phyloP scores from a whole-genome alignment of 805 yeast genomes.

The Metschnikowia santaceciliae region DNA sequence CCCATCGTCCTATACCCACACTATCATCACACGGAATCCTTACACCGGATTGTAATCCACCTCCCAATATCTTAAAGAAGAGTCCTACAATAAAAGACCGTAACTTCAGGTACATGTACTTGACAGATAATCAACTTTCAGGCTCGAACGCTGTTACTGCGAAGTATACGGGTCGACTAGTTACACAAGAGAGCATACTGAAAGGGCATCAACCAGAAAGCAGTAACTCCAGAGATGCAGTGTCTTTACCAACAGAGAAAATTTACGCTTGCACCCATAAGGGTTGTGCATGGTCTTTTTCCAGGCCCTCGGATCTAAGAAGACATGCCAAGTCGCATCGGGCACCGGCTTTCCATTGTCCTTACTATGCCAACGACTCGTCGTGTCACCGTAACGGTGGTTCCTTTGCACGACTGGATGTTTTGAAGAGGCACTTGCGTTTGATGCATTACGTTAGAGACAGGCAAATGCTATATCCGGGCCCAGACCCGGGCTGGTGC shows the following conservation, averaged over 20 bases:
- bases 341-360: conserved; percentile 66
- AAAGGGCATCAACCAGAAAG: neutral
- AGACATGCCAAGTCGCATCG: conserved; percentile 66
- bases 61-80: neutral
- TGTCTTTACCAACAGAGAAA: conserved; percentile 13
- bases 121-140: neutral
- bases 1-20: neutral
- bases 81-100: neutral
- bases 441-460: conserved; percentile 64
- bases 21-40: neutral
- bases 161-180: neutral
- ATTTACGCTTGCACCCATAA: conserved; percentile 39
- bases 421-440: conserved; percentile 65
- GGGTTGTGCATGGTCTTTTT: conserved; percentile 66
- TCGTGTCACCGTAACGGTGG: conserved; percentile 77
- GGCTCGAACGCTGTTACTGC: neutral
- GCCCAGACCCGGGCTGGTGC: conserved; percentile 62
- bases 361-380: conserved; percentile 64
- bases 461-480: conserved; percentile 26
- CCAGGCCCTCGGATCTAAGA: conserved; percentile 63
- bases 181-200: neutral
- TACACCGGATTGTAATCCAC: neutral
- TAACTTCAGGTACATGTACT: conserved; percentile 2
- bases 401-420: conserved; percentile 69
- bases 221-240: neutral